Base-by-base conservation (phyloP, 2,329 filamentous ascomycete genomes). In the Plectosphaerella cucumerina region DNA sequence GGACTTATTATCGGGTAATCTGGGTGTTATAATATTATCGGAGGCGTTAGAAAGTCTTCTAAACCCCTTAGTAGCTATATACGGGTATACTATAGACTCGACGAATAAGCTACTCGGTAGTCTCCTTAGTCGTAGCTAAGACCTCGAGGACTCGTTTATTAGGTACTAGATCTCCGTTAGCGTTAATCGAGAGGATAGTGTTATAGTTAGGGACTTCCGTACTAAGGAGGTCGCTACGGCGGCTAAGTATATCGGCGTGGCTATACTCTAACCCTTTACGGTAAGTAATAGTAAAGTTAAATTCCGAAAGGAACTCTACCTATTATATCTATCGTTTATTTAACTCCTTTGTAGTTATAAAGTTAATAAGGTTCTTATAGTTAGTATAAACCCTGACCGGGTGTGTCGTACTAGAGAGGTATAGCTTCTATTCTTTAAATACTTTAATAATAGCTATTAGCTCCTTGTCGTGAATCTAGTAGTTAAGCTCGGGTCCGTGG, bases 311-410 rank as follows among this genome's bases (percentile, higher is more conserved):
- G n/a, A n/a, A n/a, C n/a, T n/a, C n/a, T n/a, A n/a, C n/a, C n/a
- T n/a, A n/a, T n/a, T n/a, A n/a, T n/a, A n/a, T 34, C 35, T 35
- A 34, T 26, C 5, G 9, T 14, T 14, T 17, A 34, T 34, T 34
- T 12, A 14, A 35, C 17, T n/a, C 33, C 45, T 39, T 14, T 15
- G 39, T 39, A 23, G 23, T 26, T 8, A 15, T 48, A 21, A 41
- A 41, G 8, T 52, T 33, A 11, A 22, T 52, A 44, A 26, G 41
- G 15, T 49, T 23, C 34, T 43, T 6, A 33, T 52, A 49, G n/a
- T n/a, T n/a, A n/a, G n/a, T n/a, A n/a, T n/a, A n/a, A n/a, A n/a
- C n/a, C n/a, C n/a, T n/a, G n/a, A 52, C 22, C 42, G n/a, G 14
- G 18, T 52, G 31, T 17, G 6, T 49, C 5, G 37, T 46, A 23